Percentiles rank a stretch among this genome's conserved stretches.
Evolutionary conservation across 345 rosid genomes (phyloP).

Genomic region (Aquilaria yunnanensis): DNA sequence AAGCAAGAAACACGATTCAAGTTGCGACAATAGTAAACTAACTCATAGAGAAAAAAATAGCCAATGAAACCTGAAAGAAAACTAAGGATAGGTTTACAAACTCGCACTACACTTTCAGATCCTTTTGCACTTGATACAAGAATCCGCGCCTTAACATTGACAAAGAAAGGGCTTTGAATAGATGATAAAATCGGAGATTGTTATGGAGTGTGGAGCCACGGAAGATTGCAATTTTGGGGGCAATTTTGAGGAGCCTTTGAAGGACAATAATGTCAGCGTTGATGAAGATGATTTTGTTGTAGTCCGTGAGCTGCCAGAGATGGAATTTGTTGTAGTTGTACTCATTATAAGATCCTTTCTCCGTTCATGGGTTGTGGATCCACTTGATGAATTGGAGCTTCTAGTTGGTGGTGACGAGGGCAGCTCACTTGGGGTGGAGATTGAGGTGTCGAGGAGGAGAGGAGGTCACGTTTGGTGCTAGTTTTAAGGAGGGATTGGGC

Average conservation of each 20-base stretch:
- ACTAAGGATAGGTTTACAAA: too few relatives aligned
- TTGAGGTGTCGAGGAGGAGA: slow-evolving; percentile 74
- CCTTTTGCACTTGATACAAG: too few relatives aligned
- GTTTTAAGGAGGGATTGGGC: slow-evolving; percentile 81
- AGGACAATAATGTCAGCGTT: slow-evolving; percentile 81
- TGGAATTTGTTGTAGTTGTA: slow-evolving; percentile 90
- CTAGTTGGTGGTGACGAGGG: slow-evolving; percentile 75
- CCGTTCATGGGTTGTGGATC: slow-evolving; percentile 77
- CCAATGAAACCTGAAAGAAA: too few relatives aligned
- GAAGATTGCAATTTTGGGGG: too few relatives aligned
- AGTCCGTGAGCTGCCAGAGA: slow-evolving; percentile 85
- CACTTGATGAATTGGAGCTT: slow-evolving; percentile 50
- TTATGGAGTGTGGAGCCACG: too few relatives aligned
- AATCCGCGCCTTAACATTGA: too few relatives aligned
- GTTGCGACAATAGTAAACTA: too few relatives aligned
- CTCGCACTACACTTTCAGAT: too few relatives aligned
- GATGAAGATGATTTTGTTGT: slow-evolving; percentile 76
- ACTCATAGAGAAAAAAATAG: too few relatives aligned
- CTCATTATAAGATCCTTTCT: slow-evolving; percentile 63
- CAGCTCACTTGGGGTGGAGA: slow-evolving; percentile 50
- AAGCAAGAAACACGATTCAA: too few relatives aligned
- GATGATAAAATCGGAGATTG: too few relatives aligned
- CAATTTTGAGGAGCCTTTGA: not conserved
- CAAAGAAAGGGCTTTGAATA: too few relatives aligned
- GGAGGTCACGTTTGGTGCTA: slow-evolving; percentile 77